Conservation (phyloP, 2,329 filamentous ascomycete species). For the Penicillium sp. region DNA sequence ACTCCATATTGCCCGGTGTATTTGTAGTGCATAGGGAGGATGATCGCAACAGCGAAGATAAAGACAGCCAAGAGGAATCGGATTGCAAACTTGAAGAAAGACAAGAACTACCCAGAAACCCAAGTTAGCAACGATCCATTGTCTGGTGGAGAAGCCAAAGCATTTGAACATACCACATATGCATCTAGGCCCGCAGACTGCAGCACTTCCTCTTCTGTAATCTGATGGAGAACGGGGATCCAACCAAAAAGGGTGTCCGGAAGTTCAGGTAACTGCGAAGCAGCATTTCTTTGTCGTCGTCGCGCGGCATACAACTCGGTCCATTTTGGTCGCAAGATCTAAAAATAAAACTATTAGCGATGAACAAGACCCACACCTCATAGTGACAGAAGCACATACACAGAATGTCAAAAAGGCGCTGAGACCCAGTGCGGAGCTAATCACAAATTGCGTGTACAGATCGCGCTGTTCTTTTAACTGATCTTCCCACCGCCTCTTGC, state of each 20-base stretch:
- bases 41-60: slow-evolving; percentile 75
- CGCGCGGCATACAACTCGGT: slow-evolving; percentile 84
- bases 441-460: slow-evolving; percentile 46
- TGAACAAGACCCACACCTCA: not conserved
- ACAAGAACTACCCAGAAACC: slow-evolving; percentile 62
- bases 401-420: slow-evolving; percentile 49
- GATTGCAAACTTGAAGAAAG: slow-evolving; percentile 94
- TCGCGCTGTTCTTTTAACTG: slow-evolving; percentile 40
- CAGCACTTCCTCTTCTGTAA: slow-evolving; percentile 86
- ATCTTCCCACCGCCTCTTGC: slow-evolving; percentile 30
- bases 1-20: slow-evolving; percentile 53
- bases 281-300: slow-evolving; percentile 70
- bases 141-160: not conserved
- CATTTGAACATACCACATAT: slow-evolving; percentile 66
- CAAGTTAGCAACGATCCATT: slow-evolving; percentile 8
- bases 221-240: slow-evolving; percentile 80
- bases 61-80: slow-evolving; percentile 77
- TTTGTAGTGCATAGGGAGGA: slow-evolving; percentile 79
- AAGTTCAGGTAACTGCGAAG: slow-evolving; percentile 69
- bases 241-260: slow-evolving; percentile 87
- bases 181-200: slow-evolving; percentile 90
- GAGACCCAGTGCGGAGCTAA: slow-evolving; percentile 45
- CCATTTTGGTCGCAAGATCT: slow-evolving; percentile 90
- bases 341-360: slow-evolving; percentile 17
- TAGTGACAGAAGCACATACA: slow-evolving; percentile 32